Evolutionary conservation across 129 eudicot genomes (phyloP), one percentile per base, ranked within the genome.

Genomic region (Tanacetum coccineum): DNA sequence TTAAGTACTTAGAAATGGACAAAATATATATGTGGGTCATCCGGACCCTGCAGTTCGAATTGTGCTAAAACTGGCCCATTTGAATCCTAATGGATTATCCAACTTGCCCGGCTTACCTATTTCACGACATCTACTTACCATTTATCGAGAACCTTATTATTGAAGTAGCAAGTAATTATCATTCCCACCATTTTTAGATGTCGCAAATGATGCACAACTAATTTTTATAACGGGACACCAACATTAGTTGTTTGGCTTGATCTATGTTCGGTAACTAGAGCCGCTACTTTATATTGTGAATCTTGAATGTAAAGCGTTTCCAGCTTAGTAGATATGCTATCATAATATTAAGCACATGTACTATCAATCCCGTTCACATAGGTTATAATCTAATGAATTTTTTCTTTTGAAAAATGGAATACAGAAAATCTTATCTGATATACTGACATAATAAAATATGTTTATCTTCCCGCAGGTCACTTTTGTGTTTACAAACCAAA

Each of bases 401-500:
- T n/a, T n/a, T n/a, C n/a, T n/a, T n/a, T n/a, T n/a, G n/a, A 7
- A 32, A 32, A 17, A 6, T 52, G 11, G 58, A 52, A 21, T 17
- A 52, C 7, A 52, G 58, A 52, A 4, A 55, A 55, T 19, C 22
- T 11, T 22, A 56, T 12, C 0, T 12, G 14, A 56, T 22, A 39
- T 22, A 22, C 8, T 0, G 14, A 56, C 30, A 56, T 56, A 53
- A 55, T 13, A 12, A 28, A 36, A 59, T 12, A 28, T 59, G 20
- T 12, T 40, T 19, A 11, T 76, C 11, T 59, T 59, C 18, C 44
- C 22, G 30, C 83, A 94, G 99, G 95, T 89, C 4, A 76, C 93
- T 54, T 94, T 94, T 83, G 97, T 94, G 47, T 94, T 86, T 61
- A 87, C 95, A 49, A 89, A 89, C 70, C 99, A 94, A 87, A 83